These are phyloP conservation scores for Calonectria pteridis DNA, from an alignment of 2,329 filamentous ascomycete species.

Conservation along the genomic window DNA sequence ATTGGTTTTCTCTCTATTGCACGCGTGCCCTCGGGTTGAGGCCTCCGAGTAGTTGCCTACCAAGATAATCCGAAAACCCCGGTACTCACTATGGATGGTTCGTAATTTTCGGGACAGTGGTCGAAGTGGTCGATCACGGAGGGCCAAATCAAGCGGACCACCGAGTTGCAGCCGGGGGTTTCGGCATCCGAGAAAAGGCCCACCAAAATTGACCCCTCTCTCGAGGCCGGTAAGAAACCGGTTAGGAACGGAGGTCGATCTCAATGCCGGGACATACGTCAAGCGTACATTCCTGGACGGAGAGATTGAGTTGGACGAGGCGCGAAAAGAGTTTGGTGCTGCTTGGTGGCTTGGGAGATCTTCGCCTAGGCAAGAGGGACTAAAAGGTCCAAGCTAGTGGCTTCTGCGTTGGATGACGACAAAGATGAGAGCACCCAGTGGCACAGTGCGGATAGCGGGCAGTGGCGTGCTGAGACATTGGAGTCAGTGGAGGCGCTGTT, in stretches of 20 bases:
- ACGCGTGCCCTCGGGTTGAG: too few species aligned
- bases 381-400: conserved; percentile 2
- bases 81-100: neutral
- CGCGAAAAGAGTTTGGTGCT: conserved; percentile 11
- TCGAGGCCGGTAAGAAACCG: neutral
- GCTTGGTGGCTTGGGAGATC: conserved; percentile 18
- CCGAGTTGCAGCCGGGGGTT: conserved; percentile 1
- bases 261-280: conserved; percentile 12
- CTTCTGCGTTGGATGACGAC: conserved; percentile 13
- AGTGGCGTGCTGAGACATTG: conserved; percentile 3
- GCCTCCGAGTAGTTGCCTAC: neutral
- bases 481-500: neutral
- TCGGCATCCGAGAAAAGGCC: neutral
- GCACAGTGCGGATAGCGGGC: conserved; percentile 38
- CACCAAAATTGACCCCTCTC: neutral
- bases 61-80: neutral
- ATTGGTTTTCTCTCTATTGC: neutral
- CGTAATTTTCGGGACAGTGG: neutral
- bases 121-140: neutral
- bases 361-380: neutral
- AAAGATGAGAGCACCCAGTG: neutral
- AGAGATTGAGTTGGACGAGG: neutral
- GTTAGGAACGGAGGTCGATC: conserved; percentile 9
- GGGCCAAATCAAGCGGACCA: neutral
- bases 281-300: conserved; percentile 17